phyloP scores from a whole-genome alignment of 805 yeast species.

The Scheffersomyces ergatensis region DNA sequence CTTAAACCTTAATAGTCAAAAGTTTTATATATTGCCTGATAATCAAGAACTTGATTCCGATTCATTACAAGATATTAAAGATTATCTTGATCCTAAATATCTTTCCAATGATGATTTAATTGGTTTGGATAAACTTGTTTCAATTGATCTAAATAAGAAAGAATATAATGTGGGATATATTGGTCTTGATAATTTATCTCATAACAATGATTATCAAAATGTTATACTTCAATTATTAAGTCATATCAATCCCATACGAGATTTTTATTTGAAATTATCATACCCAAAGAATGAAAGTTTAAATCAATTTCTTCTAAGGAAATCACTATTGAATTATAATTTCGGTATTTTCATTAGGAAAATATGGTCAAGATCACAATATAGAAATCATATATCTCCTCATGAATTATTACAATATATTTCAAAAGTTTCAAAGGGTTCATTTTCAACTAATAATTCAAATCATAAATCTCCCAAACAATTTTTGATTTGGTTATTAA shows the following conservation, averaged over 20 bases:
- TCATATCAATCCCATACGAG: slow-evolving; percentile 52
- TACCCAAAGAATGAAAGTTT: slow-evolving; percentile 12
- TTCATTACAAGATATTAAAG: slow-evolving; percentile 45
- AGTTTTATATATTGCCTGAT: slow-evolving; percentile 64
- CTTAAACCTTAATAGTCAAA: slow-evolving; percentile 50
- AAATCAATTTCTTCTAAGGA: slow-evolving; percentile 7
- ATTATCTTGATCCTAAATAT: slow-evolving; percentile 53
- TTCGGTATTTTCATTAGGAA: slow-evolving; percentile 51
- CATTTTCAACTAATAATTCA: slow-evolving; percentile 37
- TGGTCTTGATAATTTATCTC: slow-evolving; percentile 57
- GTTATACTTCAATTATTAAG: slow-evolving; percentile 54
- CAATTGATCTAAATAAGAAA: slow-evolving; percentile 44
- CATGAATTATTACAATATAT: slow-evolving; percentile 59
- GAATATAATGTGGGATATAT: slow-evolving; percentile 61
- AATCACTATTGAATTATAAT: slow-evolving; percentile 32
- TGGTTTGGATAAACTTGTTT: slow-evolving; percentile 19
- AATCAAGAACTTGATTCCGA: slow-evolving; percentile 41
- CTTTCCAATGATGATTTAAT: slow-evolving; percentile 24
- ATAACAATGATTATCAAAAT: slow-evolving; percentile 54
- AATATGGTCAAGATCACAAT: slow-evolving; percentile 61
- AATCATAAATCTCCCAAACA: slow-evolving; percentile 50
- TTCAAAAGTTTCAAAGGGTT: slow-evolving; percentile 39
- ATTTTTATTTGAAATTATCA: slow-evolving; percentile 31
- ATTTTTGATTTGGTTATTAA: slow-evolving; percentile 61
- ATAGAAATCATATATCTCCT: slow-evolving; percentile 63